These are phyloP conservation scores for Hypocreales sp. DNA, from an alignment of 2,329 filamentous ascomycete species.

Conservation along the genomic window DNA sequence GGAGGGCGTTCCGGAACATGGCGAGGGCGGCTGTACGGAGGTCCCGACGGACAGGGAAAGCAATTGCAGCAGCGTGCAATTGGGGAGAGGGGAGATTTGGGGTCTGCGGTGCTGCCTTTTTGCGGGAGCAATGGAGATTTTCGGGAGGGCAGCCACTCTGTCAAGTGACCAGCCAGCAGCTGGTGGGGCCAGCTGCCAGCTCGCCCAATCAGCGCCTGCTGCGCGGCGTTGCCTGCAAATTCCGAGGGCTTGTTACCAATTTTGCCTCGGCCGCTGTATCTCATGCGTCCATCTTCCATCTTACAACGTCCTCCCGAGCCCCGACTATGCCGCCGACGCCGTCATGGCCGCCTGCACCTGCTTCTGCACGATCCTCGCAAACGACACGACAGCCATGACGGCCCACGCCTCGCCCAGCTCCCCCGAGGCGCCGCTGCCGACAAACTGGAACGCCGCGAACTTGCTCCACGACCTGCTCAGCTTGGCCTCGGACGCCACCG, in stretches of 20 bases:
- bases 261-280: no score
- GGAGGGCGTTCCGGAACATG: conserved; percentile 98
- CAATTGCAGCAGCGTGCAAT: conserved; percentile 50
- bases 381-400: conserved; percentile 24
- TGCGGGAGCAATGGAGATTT: conserved; percentile 29
- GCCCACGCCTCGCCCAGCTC: conserved; percentile 25
- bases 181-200: background rate
- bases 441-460: conserved; percentile 21
- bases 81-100: conserved; percentile 46
- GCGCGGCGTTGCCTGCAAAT: conserved; percentile 23
- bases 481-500: conserved; percentile 14
- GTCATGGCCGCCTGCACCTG: conserved; percentile 1
- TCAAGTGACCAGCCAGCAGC: no score
- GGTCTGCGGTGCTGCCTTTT: conserved; percentile 32
- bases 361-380: conserved; percentile 5
- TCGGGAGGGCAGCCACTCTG: conserved; percentile 24
- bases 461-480: conserved; percentile 7
- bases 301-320: no score
- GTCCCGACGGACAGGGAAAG: conserved; percentile 33
- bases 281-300: no score
- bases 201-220: conserved; percentile 3
- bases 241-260: conserved; percentile 23
- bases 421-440: conserved; percentile 21
- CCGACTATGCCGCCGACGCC: background rate
- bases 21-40: conserved; percentile 33